Percentiles rank a stretch among this genome's conserved stretches.
Conservation (phyloP, 257 asterid species). For the Rauvolfia tetraphylla region DNA sequence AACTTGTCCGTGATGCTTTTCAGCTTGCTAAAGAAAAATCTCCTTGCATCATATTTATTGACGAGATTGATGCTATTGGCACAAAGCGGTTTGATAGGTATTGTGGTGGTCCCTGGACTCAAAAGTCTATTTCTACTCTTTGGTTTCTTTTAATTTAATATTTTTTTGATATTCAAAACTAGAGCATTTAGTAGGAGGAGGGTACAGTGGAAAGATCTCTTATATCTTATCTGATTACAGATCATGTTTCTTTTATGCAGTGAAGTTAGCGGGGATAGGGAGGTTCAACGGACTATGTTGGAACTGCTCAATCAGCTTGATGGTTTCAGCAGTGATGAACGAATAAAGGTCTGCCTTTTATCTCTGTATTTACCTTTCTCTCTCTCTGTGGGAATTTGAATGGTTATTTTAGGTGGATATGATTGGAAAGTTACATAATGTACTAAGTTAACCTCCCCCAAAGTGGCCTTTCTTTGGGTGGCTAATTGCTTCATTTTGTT, state of each 20-base stretch:
- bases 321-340: constrained; percentile 90
- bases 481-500: neutral
- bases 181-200: neutral
- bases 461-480: neutral
- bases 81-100: constrained; percentile 91
- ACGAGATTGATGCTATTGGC: constrained; percentile 94
- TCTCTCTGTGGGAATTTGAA: neutral
- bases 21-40: constrained; percentile 92
- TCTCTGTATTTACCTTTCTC: neutral
- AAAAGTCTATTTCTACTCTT: neutral
- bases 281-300: constrained; percentile 88
- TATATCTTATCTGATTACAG: constrained; percentile 5
- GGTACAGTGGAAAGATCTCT: neutral
- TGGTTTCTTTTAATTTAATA: neutral
- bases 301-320: constrained; percentile 93
- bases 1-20: constrained; percentile 93
- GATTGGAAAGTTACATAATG: no score
- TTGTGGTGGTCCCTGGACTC: neutral
- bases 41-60: constrained; percentile 91
- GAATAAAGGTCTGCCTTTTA: constrained; percentile 55
- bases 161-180: neutral
- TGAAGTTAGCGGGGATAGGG: constrained; percentile 93
- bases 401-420: neutral
- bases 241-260: constrained; percentile 40
- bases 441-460: no score